Conservation (phyloP, 2,329 filamentous ascomycete genomes). For the Biscogniauxia sp. region DNA sequence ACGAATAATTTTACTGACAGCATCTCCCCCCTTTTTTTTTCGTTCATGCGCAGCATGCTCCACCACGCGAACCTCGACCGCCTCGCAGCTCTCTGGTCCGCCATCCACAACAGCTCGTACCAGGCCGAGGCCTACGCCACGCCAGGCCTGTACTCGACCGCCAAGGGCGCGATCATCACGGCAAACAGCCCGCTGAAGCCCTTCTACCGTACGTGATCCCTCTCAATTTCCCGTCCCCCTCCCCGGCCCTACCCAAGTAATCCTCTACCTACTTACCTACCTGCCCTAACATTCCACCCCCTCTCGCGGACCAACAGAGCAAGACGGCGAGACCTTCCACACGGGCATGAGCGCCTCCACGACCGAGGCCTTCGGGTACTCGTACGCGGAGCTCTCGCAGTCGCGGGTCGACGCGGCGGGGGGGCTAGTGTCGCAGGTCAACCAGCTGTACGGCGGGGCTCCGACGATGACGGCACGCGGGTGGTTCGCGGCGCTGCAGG, state of each 20-base stretch:
- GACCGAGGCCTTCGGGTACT: slow-evolving; percentile 39
- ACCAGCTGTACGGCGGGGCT: slow-evolving; percentile 46
- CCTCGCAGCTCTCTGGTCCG: slow-evolving; percentile 52
- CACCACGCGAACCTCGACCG: slow-evolving; percentile 60
- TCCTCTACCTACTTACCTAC: no score
- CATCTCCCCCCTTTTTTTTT: no score
- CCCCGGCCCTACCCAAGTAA: no score
- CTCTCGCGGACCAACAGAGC: not conserved
- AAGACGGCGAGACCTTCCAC: slow-evolving; percentile 37
- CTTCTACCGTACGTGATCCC: slow-evolving; percentile 39
- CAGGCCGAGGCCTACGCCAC: slow-evolving; percentile 28
- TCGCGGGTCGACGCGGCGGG: slow-evolving; percentile 59
- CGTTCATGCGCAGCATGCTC: slow-evolving; percentile 38
- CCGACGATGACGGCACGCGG: no score
- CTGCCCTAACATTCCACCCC: not conserved
- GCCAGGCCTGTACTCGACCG: slow-evolving; percentile 40
- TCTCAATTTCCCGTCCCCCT: not conserved
- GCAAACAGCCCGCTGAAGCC: slow-evolving; percentile 48
- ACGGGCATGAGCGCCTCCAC: slow-evolving; percentile 37
- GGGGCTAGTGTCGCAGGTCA: slow-evolving; percentile 61
- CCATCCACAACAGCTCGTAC: slow-evolving; percentile 34
- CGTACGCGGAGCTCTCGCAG: slow-evolving; percentile 39
- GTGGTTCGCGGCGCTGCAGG: slow-evolving; percentile 36
- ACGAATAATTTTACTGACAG: not conserved
- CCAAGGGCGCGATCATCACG: slow-evolving; percentile 38